These are phyloP conservation scores for Cyclotella baltica DNA, from an alignment of 108 stramenopile genomes.

Conservation along the genomic window DNA sequence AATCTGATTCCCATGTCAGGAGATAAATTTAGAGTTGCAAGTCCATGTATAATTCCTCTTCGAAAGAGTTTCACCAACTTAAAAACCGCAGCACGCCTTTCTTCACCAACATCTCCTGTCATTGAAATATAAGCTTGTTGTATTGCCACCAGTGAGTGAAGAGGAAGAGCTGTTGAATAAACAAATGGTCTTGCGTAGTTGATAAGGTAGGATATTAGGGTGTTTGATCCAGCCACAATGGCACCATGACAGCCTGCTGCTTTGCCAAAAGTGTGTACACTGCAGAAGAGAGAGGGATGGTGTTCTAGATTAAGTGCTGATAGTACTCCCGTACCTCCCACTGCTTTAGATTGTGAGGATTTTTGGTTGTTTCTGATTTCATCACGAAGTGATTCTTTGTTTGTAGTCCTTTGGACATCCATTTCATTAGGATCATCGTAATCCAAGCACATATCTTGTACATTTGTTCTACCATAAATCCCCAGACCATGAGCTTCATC, in stretches of 20 bases:
- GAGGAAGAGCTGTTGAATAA: conserved; percentile 92
- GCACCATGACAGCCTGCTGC: conserved; percentile 97
- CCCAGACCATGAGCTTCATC: conserved; percentile 95
- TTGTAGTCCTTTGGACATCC: not conserved
- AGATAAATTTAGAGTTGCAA: conserved; percentile 32
- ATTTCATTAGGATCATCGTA: not conserved
- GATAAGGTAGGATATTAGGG: conserved; percentile 79
- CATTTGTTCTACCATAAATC: conserved; percentile 69
- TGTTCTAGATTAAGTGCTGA: conserved; percentile 71
- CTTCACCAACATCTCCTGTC: conserved; percentile 59
- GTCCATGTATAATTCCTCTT: conserved; percentile 28
- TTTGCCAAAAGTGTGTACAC: conserved; percentile 96
- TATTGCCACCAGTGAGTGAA: conserved; percentile 85
- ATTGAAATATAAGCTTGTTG: conserved; percentile 83
- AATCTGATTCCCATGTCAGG: conserved; percentile 22
- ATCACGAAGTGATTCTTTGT: not conserved
- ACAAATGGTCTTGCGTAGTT: conserved; percentile 97
- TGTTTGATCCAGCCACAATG: conserved; percentile 73
- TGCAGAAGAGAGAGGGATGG: conserved; percentile 85
- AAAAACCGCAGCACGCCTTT: conserved; percentile 58
- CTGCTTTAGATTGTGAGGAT: not conserved
- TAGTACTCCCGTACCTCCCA: conserved; percentile 82
- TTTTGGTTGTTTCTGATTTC: not conserved
- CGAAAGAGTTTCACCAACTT: conserved; percentile 49
- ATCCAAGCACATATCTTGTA: conserved; percentile 40